phyloP scores from a whole-genome alignment of 192 early-diverging fungal genomes.

The Chytriomyces hyalinus region DNA sequence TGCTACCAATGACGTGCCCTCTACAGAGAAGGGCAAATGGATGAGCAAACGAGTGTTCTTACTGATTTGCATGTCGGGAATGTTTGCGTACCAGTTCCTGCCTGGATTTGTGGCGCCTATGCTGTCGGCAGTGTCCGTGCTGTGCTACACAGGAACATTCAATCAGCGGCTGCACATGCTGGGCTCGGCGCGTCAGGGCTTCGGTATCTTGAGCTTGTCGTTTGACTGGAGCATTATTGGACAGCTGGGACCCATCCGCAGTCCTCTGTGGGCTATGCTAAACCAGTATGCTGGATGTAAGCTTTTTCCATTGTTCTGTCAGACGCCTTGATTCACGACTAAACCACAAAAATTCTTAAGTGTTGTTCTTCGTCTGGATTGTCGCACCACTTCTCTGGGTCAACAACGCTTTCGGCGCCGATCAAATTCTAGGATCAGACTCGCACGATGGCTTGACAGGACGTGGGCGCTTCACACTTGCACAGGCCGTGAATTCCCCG shows the following conservation, averaged over 20 bases:
- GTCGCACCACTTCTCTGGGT: conserved; percentile 42
- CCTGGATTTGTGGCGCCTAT: conserved; percentile 39
- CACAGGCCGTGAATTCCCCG: conserved; percentile 35
- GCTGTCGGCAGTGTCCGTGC: conserved; percentile 34
- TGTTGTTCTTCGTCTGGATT: conserved; percentile 36
- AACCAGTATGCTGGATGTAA: conserved; percentile 31
- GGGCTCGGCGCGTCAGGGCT: conserved; percentile 29
- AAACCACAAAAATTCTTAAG: conserved; percentile 5
- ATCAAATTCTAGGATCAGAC: conserved; percentile 27
- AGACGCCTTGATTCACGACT: not conserved
- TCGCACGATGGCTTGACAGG: conserved; percentile 30
- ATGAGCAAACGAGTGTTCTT: conserved; percentile 28
- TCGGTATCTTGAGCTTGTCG: conserved; percentile 29
- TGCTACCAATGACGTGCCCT: not conserved
- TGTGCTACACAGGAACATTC: conserved; percentile 31
- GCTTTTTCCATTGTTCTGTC: not conserved
- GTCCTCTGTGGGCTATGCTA: conserved; percentile 23
- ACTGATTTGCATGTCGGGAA: conserved; percentile 37
- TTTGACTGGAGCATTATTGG: conserved; percentile 41
- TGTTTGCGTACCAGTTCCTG: conserved; percentile 39
- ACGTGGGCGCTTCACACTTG: conserved; percentile 18
- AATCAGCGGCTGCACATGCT: conserved; percentile 27
- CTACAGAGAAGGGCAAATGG: not conserved
- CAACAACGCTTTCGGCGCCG: conserved; percentile 44
- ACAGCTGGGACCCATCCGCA: conserved; percentile 21